Evolutionary conservation across 1,284 basidiomycete species (phyloP).

Genomic region (Mycena sp.): DNA sequence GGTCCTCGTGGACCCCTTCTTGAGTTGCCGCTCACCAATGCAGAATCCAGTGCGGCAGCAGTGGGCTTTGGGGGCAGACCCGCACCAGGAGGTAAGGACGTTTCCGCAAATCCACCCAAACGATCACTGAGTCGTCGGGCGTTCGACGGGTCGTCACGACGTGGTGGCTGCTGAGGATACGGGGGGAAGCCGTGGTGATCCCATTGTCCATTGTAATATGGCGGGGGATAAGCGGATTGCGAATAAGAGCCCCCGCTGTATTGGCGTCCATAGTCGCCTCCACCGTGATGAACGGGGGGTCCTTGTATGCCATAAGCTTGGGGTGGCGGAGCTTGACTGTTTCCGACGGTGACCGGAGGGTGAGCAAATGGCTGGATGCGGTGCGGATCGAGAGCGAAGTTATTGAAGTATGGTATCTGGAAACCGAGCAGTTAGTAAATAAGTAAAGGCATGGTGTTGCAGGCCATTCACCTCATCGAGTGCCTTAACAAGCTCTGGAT

Average conservation of each 20-base stretch:
- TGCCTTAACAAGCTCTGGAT: conserved; percentile 79
- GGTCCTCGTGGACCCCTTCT: conserved; percentile 39
- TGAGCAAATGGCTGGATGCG: conserved; percentile 88
- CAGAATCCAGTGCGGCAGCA: conserved; percentile 61
- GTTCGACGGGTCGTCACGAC: conserved; percentile 65
- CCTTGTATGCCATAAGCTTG: conserved; percentile 82
- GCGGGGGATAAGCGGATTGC: conserved; percentile 46
- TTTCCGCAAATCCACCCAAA: conserved; percentile 75
- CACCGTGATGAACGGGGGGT: conserved; percentile 58
- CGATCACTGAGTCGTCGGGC: conserved; percentile 77
- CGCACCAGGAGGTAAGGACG: conserved; percentile 61
- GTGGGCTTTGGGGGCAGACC: conserved; percentile 82
- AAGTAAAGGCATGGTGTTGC: conserved; percentile 14
- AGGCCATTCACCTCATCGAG: conserved; percentile 73
- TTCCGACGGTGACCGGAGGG: conserved; percentile 71
- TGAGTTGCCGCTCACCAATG: conserved; percentile 53
- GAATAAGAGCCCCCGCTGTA: conserved; percentile 37
- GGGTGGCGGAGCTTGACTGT: conserved; percentile 72
- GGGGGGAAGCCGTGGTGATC: conserved; percentile 58
- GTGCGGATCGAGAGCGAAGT: conserved; percentile 92
- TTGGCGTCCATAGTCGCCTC: conserved; percentile 48
- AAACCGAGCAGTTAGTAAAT: conserved; percentile 28
- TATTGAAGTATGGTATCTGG: conserved; percentile 90
- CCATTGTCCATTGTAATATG: conserved; percentile 61
- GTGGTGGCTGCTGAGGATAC: conserved; percentile 46